phyloP scores from a whole-genome alignment of 495 filamentous ascomycete species.

The Aspergillus sparsus region DNA sequence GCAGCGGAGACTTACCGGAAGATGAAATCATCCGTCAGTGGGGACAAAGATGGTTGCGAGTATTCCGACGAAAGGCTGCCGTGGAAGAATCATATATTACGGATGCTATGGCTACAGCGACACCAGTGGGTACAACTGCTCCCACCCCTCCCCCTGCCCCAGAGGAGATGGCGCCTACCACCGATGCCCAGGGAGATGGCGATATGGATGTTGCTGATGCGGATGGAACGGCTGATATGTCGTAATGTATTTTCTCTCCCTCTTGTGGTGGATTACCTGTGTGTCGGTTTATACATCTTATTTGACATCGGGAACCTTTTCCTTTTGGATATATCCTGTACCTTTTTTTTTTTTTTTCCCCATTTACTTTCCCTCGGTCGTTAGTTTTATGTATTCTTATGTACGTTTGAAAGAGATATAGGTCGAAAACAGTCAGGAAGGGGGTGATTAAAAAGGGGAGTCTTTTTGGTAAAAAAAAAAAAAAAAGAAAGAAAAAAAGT shows the following conservation, averaged over 20 bases:
- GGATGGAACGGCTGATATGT: constrained; percentile 27
- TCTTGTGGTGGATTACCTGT: neutral
- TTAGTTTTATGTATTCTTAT: constrained; percentile 11
- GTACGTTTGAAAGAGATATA: neutral
- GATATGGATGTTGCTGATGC: constrained; percentile 37
- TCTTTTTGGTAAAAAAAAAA: neutral
- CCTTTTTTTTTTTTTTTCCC: neutral
- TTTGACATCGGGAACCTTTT: too few relatives aligned
- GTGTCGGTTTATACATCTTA: neutral
- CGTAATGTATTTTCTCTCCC: neutral
- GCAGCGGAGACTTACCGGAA: constrained; percentile 42
- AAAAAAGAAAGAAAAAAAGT: neutral
- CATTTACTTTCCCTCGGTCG: neutral
- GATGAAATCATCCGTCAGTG: constrained; percentile 73
- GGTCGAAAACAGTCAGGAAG: too few relatives aligned
- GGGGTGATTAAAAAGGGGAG: too few relatives aligned
- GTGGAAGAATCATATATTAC: constrained; percentile 73
- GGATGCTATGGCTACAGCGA: constrained; percentile 42
- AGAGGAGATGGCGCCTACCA: constrained; percentile 17
- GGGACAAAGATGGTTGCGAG: constrained; percentile 83
- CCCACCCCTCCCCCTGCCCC: constrained; percentile 28
- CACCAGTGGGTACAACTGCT: constrained; percentile 40
- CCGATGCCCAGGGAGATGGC: constrained; percentile 26
- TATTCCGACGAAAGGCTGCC: constrained; percentile 76
- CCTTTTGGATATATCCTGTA: neutral